phyloP scores from a whole-genome alignment of 148 eudicot genomes.

The Cornus suecica region DNA sequence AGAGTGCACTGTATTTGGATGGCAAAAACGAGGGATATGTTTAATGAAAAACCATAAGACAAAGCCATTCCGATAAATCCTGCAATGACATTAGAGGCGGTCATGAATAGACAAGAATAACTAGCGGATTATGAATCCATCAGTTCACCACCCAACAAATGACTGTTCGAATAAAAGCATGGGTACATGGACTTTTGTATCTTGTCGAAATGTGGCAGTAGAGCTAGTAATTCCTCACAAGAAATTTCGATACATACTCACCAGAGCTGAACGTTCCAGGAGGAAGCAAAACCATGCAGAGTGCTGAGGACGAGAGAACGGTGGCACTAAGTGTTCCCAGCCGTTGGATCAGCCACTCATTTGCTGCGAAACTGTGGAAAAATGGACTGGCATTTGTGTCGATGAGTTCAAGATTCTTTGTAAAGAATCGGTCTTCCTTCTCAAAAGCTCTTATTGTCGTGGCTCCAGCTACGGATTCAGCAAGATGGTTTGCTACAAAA shows the following conservation, averaged over 20 bases:
- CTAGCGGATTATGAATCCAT: no score
- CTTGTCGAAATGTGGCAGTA: background rate
- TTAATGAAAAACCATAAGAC: slow-evolving; percentile 81
- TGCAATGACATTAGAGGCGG: slow-evolving; percentile 23
- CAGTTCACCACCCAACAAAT: no score
- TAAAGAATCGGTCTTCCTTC: slow-evolving; percentile 70
- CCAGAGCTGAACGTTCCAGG: slow-evolving; percentile 75
- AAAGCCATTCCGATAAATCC: slow-evolving; percentile 86
- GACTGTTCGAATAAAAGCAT: no score
- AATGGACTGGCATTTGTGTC: slow-evolving; percentile 67
- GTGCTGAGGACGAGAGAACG: slow-evolving; percentile 61
- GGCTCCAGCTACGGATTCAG: slow-evolving; percentile 72
- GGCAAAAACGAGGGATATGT: slow-evolving; percentile 51
- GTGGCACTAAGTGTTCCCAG: slow-evolving; percentile 62
- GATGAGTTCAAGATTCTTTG: slow-evolving; percentile 53
- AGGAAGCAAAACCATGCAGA: slow-evolving; percentile 76
- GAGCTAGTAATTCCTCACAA: no score
- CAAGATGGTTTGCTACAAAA: no score
- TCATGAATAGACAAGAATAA: background rate
- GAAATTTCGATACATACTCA: slow-evolving; percentile 17
- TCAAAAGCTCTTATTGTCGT: slow-evolving; percentile 67
- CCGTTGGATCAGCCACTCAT: slow-evolving; percentile 76
- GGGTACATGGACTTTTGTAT: background rate
- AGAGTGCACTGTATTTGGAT: slow-evolving; percentile 67
- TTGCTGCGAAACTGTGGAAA: no score